Conservation (phyloP, 139 green algal genomes). For the Chlamydomonas asymmetrica region DNA sequence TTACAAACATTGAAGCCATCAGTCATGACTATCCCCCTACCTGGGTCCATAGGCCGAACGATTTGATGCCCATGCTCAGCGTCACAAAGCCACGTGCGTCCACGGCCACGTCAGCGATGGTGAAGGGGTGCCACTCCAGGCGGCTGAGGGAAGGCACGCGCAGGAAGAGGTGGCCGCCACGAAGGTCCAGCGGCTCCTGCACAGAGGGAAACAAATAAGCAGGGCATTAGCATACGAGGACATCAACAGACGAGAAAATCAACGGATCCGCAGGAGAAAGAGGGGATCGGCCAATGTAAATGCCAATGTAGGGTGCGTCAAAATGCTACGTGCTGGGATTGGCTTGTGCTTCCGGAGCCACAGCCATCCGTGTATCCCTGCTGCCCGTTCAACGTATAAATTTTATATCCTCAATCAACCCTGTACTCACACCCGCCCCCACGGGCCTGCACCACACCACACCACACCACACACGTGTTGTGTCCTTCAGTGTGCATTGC, state of each 20-base stretch:
- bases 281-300: background rate
- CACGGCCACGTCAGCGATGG: background rate
- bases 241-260: background rate
- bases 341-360: background rate
- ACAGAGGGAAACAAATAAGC: too few species aligned
- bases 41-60: slow-evolving; percentile 5
- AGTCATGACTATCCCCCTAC: background rate
- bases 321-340: background rate
- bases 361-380: background rate
- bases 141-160: slow-evolving; percentile 2
- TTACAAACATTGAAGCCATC: background rate
- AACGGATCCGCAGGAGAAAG: background rate
- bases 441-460: too few species aligned
- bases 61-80: slow-evolving; percentile 5
- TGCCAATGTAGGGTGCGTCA: background rate
- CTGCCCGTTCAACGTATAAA: too few species aligned
- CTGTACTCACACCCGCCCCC: too few species aligned
- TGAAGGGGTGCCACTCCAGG: slow-evolving; percentile 7
- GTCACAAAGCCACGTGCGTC: background rate
- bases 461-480: too few species aligned
- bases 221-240: background rate
- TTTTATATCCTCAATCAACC: too few species aligned
- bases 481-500: too few species aligned
- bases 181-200: background rate
- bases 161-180: slow-evolving; percentile 1